A percentile compares a stretch with the other conserved stretches of the same genome.
phyloP scores from a whole-genome alignment of 148 eudicot species.

The Rhododendron ferrugineum region DNA sequence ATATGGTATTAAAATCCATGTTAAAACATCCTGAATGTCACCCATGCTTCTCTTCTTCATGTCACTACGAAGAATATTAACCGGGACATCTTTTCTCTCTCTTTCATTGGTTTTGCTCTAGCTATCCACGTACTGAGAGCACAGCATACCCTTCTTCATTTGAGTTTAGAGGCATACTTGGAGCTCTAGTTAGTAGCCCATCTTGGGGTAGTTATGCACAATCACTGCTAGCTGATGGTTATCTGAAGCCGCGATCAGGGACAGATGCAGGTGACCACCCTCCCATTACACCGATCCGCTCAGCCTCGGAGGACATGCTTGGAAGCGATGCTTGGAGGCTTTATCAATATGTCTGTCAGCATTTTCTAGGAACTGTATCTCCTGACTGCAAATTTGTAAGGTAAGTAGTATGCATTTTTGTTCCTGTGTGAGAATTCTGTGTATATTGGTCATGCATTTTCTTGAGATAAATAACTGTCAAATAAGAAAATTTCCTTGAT shows the following conservation, averaged over 20 bases:
- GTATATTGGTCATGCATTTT: background rate
- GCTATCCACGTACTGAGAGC: slow-evolving; percentile 98
- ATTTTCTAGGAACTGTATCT: slow-evolving; percentile 73
- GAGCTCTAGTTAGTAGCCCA: slow-evolving; percentile 46
- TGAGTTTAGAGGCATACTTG: slow-evolving; percentile 75
- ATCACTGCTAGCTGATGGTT: slow-evolving; percentile 52
- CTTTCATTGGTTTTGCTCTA: slow-evolving; percentile 23
- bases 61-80: background rate
- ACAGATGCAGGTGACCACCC: slow-evolving; percentile 96
- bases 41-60: background rate
- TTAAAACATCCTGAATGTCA: background rate
- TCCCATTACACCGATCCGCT: slow-evolving; percentile 89
- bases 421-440: background rate
- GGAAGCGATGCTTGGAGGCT: slow-evolving; percentile 87
- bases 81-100: background rate
- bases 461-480: background rate
- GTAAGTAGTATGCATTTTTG: slow-evolving; percentile 23
- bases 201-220: slow-evolving; percentile 60
- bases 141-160: slow-evolving; percentile 92
- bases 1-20: background rate
- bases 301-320: slow-evolving; percentile 75
- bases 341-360: slow-evolving; percentile 90
- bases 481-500: background rate
- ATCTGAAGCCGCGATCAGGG: slow-evolving; percentile 68
- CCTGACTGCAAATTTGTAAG: slow-evolving; percentile 83